A percentile compares a stretch with the other conserved stretches of the same genome.
Evolutionary conservation across 139 green algal genomes (phyloP).

Genomic region (Desmodesmus armatus): DNA sequence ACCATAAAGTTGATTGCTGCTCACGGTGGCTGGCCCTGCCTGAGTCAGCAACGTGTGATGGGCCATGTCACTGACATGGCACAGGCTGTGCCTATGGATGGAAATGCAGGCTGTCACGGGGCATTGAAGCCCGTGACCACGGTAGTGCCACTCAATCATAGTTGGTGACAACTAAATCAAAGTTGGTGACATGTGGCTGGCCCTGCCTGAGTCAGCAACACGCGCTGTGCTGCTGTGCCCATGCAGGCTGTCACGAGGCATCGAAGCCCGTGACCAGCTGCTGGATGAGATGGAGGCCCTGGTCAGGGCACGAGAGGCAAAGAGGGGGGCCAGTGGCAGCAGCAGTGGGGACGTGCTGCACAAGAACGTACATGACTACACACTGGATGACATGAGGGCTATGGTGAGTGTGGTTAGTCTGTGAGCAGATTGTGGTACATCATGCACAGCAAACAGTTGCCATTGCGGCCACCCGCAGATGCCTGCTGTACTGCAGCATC

Average conservation of each 20-base stretch:
- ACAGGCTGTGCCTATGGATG: neutral
- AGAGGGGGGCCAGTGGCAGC: too few species aligned
- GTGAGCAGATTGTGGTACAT: too few species aligned
- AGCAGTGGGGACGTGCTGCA: too few species aligned
- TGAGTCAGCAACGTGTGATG: neutral
- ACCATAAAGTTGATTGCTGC: too few species aligned
- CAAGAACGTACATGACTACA: too few species aligned
- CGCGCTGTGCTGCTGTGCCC: neutral
- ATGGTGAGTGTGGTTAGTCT: too few species aligned
- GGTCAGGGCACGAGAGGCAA: too few species aligned
- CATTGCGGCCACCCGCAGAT: too few species aligned
- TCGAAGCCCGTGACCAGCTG: neutral
- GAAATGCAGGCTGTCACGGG: neutral
- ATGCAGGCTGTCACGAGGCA: neutral
- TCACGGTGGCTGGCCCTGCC: neutral
- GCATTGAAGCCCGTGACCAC: neutral
- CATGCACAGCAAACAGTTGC: too few species aligned
- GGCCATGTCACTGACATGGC: neutral
- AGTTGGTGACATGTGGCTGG: neutral
- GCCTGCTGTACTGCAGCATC: too few species aligned
- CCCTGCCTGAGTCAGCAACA: neutral
- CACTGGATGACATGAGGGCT: too few species aligned
- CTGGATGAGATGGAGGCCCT: neutral
- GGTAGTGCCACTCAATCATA: neutral
- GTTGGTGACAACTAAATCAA: neutral